phyloP scores from a whole-genome alignment of 305 asterid species.

The Rubia peregrina region DNA sequence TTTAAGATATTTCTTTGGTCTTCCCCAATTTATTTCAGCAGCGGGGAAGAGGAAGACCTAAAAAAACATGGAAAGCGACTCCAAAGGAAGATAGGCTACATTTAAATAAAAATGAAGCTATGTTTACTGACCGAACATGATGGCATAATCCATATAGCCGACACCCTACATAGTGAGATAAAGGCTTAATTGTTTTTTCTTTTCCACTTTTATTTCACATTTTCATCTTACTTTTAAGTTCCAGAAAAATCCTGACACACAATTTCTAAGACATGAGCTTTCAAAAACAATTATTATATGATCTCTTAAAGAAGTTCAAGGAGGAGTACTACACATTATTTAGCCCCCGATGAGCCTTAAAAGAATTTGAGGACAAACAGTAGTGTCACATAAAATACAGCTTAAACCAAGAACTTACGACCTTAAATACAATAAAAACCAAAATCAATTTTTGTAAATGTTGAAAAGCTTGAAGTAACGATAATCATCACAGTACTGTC shows the following conservation, averaged over 20 bases:
- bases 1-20: background rate
- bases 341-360: background rate
- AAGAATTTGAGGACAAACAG: background rate
- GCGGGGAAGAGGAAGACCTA: background rate
- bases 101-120: background rate
- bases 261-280: background rate
- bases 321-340: background rate
- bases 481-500: background rate
- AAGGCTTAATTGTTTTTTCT: background rate
- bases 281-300: background rate
- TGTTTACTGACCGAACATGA: background rate
- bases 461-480: background rate
- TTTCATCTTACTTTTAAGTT: background rate
- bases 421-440: background rate
- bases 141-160: background rate
- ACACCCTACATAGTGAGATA: background rate
- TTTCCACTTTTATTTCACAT: background rate
- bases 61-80: background rate
- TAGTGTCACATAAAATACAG: background rate
- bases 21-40: background rate
- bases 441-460: background rate
- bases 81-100: background rate
- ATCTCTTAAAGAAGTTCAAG: conserved; percentile 1
- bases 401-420: background rate
- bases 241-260: background rate